phyloP scores from a whole-genome alignment of 1,139 yeast species.

The Taphrina pruni region DNA sequence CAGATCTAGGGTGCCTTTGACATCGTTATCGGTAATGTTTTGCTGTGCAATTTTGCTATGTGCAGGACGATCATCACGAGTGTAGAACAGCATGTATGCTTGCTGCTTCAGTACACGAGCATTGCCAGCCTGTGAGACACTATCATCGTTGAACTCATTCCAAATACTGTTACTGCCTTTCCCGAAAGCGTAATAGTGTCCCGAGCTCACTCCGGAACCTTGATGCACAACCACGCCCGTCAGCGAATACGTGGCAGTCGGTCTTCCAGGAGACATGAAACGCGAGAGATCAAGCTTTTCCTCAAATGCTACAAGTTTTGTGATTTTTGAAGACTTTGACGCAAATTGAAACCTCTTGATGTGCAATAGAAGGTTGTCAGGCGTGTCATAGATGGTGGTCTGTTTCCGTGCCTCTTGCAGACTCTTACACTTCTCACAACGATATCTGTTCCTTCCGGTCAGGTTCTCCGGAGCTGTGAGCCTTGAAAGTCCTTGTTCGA shows the following conservation, averaged over 20 bases:
- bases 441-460: conserved; percentile 57
- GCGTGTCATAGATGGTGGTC: conserved; percentile 76
- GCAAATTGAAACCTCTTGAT: conserved; percentile 83
- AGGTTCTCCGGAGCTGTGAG: conserved; percentile 46
- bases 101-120: conserved; percentile 78
- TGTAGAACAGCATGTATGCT: conserved; percentile 84
- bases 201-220: conserved; percentile 89
- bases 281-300: conserved; percentile 73
- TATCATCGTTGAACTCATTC: conserved; percentile 94
- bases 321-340: conserved; percentile 66
- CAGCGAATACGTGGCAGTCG: conserved; percentile 70
- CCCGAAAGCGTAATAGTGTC: conserved; percentile 91
- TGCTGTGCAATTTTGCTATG: background rate
- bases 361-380: conserved; percentile 86
- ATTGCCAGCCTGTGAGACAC: conserved; percentile 74
- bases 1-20: background rate
- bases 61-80: conserved; percentile 11
- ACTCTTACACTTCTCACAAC: conserved; percentile 83
- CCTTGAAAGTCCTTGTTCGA: conserved; percentile 45
- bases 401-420: conserved; percentile 79
- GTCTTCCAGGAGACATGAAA: conserved; percentile 56
- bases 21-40: background rate
- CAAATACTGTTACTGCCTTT: conserved; percentile 89
- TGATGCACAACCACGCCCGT: conserved; percentile 91
- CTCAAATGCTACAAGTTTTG: conserved; percentile 82